Evolutionary conservation across 768 basidiomycete species (phyloP), one percentile per base, ranked within the genome.

Genomic region (Pilatotrama ljubarskyi): DNA sequence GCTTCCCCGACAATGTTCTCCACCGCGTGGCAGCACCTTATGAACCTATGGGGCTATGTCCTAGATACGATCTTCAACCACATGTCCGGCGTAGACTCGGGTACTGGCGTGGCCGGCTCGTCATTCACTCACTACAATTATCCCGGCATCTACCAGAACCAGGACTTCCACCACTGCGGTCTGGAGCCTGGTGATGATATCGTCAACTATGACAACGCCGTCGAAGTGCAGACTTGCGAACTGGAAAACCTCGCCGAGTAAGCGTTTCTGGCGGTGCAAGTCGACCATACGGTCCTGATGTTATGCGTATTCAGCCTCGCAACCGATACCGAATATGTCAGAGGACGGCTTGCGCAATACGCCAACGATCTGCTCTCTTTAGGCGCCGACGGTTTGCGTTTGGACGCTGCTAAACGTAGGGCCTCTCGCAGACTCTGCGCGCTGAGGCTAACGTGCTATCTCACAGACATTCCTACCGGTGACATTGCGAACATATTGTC

Each of bases 391-490:
- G 86, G 86, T 0, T 72, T 87, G 26, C 78, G 86, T 1, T 71
- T 88, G 20, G 87, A 89, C 66, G 84, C 86, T 17, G 78, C 85
- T 0, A 89, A 89, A 74, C 78, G 86, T 86, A 64, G 57, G 77
- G 3, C 3, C 10, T 51, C 1, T 18, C 22, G 20, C 20, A 10
- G 5, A 29, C 13, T 7, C 11, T 9, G 18, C 11, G 5, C 0
- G 8, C 18, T 13, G 18, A 15, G 20, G 35, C 35, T 51, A 3
- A 51, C 20, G 9, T 38, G 35, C 11, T 20, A 6, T 51, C 26
- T 15, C 1, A 15, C 62, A 88, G 86, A 86, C 61, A 86, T 89
- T 1, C 66, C 80, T 2, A 72, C 80, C 0, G 67, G 58, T 0
- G 85, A 87, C 67, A 77, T 88, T 32, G 71, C 77, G 3, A 83